Conservation (phyloP, 441 rosid species). For the Omphalea diandra region DNA sequence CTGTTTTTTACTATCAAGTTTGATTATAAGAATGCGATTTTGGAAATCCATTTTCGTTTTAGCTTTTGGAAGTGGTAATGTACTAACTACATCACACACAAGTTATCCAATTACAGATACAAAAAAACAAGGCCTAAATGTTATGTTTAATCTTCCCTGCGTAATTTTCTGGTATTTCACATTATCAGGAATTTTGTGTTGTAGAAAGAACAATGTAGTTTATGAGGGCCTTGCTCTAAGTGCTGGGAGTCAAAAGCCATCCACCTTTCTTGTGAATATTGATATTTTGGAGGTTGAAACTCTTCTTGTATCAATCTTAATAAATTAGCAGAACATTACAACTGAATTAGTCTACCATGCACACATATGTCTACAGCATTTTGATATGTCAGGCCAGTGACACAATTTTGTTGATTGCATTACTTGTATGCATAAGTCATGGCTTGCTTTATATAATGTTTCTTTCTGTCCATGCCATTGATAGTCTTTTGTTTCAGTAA, state of each 20-base stretch:
- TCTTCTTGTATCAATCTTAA: background rate
- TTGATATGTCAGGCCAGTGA: background rate
- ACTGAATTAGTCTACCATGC: background rate
- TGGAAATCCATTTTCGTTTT: background rate
- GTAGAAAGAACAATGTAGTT: background rate
- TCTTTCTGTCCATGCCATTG: background rate
- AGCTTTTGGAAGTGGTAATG: background rate
- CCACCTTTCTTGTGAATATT: background rate
- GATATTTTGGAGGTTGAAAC: constrained; percentile 11
- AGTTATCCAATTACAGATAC: background rate
- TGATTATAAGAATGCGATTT: background rate
- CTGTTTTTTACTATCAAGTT: background rate
- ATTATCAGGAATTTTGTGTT: background rate
- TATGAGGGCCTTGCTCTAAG: background rate
- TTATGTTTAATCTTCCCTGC: background rate
- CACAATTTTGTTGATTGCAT: background rate
- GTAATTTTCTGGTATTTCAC: background rate
- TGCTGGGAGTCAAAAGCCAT: background rate
- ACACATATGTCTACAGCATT: background rate
- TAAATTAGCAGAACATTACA: background rate
- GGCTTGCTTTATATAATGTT: background rate
- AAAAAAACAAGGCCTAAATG: background rate
- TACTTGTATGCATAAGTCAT: background rate
- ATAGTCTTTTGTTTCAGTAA: background rate
- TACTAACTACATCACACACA: background rate